Evolutionary conservation across 768 basidiomycete genomes (phyloP).

Genomic region (Rhodocollybia butyracea): DNA sequence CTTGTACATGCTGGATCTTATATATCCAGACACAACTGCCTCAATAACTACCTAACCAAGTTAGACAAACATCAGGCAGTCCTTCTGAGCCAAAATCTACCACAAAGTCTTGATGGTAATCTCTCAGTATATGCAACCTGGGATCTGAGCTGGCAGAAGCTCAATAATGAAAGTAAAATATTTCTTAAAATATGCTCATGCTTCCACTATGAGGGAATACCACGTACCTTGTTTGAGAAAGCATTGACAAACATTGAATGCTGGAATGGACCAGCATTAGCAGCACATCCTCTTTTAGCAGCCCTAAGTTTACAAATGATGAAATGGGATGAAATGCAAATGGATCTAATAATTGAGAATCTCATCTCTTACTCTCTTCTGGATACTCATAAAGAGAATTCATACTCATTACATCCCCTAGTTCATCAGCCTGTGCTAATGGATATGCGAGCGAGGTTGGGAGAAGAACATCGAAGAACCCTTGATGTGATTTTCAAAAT

Average conservation of each 20-base stretch:
- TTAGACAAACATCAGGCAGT: neutral
- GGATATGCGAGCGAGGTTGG: no score
- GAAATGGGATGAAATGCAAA: neutral
- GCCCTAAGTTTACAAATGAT: neutral
- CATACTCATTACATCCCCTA: neutral
- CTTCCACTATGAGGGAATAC: neutral
- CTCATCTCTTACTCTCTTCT: neutral
- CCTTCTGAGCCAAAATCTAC: neutral
- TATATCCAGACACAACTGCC: neutral
- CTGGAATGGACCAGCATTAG: neutral
- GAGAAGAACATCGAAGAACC: no score
- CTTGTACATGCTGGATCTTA: slow-evolving; percentile 3
- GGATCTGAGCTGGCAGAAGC: slow-evolving; percentile 2
- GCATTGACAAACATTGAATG: neutral
- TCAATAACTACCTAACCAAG: neutral
- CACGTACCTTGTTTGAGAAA: neutral
- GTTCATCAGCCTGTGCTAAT: no score
- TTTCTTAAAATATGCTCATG: neutral
- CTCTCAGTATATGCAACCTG: neutral
- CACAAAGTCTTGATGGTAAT: neutral
- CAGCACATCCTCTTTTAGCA: neutral
- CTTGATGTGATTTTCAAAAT: no score
- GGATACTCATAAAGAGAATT: neutral
- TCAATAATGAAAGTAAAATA: neutral
- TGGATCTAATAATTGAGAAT: neutral